Evolutionary conservation across 768 basidiomycete species (phyloP).

Genomic region (Podaxis mareebaensis): DNA sequence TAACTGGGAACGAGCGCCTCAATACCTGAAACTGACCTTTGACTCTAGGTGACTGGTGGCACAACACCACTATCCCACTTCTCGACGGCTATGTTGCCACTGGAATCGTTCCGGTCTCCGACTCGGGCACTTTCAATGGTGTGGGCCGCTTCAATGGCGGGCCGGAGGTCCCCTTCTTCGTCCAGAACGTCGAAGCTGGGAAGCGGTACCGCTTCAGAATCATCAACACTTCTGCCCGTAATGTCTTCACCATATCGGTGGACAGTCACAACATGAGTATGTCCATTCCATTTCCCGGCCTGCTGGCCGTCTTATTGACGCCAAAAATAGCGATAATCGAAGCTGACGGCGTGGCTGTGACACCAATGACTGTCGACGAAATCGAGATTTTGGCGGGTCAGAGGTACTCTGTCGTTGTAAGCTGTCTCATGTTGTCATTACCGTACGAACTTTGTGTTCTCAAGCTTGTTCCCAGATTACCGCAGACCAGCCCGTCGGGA

Average conservation of each 20-base stretch:
- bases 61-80: constrained; percentile 22
- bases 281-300: constrained; percentile 22
- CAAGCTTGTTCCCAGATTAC: constrained; percentile 21
- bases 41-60: constrained; percentile 40
- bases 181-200: constrained; percentile 33
- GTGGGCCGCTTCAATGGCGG: constrained; percentile 36
- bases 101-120: constrained; percentile 23
- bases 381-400: constrained; percentile 38
- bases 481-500: constrained; percentile 20
- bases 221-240: constrained; percentile 25
- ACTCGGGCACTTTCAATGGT: constrained; percentile 38
- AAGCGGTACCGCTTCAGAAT: constrained; percentile 32
- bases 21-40: constrained; percentile 29
- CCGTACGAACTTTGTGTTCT: background rate
- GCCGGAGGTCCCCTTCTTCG: constrained; percentile 29
- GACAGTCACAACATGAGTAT: constrained; percentile 39
- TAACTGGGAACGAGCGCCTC: constrained; percentile 26
- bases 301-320: constrained; percentile 26
- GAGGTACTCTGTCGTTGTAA: constrained; percentile 27
- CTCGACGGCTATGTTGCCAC: constrained; percentile 20
- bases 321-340: constrained; percentile 16
- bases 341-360: constrained; percentile 31
- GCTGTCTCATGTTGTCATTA: background rate
- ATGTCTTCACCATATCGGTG: constrained; percentile 43
- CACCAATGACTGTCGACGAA: constrained; percentile 30